phyloP scores from a whole-genome alignment of 371 early-diverging fungal species.

The Quaeritorhiza haematococci region DNA sequence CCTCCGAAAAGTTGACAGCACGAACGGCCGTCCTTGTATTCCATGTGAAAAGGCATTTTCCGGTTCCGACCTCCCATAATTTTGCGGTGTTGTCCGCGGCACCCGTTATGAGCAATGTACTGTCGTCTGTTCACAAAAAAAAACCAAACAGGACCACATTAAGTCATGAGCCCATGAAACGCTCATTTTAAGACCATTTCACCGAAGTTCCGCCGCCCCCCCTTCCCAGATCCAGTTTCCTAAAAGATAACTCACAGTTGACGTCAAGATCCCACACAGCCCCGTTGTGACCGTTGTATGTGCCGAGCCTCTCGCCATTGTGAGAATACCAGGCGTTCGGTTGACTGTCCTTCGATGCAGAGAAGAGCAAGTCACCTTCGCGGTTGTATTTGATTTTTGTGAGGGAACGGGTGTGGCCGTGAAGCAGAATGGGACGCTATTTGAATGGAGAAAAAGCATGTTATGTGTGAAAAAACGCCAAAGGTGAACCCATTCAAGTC shows the following conservation, averaged over 20 bases:
- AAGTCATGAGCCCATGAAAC: neutral
- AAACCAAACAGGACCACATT: slow-evolving; percentile 11
- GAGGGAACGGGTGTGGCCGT: slow-evolving; percentile 96
- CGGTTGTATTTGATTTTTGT: slow-evolving; percentile 98
- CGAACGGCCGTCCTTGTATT: slow-evolving; percentile 88
- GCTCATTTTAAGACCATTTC: neutral
- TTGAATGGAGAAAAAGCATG: too few relatives aligned
- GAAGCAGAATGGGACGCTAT: slow-evolving; percentile 77
- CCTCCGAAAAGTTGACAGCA: slow-evolving; percentile 86
- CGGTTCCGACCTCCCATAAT: slow-evolving; percentile 94
- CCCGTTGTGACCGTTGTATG: slow-evolving; percentile 93
- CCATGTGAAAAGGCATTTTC: slow-evolving; percentile 84
- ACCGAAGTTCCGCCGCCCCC: neutral
- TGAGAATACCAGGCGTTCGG: slow-evolving; percentile 94
- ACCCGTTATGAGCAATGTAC: slow-evolving; percentile 75
- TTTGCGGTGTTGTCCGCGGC: slow-evolving; percentile 92
- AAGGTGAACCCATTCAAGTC: too few relatives aligned
- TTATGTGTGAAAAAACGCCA: too few relatives aligned
- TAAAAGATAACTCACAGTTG: slow-evolving; percentile 55
- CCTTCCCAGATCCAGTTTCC: neutral
- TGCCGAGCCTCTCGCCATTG: slow-evolving; percentile 96
- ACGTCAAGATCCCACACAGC: slow-evolving; percentile 93
- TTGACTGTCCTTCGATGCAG: slow-evolving; percentile 91
- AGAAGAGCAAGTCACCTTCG: slow-evolving; percentile 98
- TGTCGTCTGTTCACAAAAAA: slow-evolving; percentile 47